Evolutionary conservation across 805 yeast species (phyloP), one percentile per base, ranked within the genome.

Genomic region (Candida pseudofarinosa): DNA sequence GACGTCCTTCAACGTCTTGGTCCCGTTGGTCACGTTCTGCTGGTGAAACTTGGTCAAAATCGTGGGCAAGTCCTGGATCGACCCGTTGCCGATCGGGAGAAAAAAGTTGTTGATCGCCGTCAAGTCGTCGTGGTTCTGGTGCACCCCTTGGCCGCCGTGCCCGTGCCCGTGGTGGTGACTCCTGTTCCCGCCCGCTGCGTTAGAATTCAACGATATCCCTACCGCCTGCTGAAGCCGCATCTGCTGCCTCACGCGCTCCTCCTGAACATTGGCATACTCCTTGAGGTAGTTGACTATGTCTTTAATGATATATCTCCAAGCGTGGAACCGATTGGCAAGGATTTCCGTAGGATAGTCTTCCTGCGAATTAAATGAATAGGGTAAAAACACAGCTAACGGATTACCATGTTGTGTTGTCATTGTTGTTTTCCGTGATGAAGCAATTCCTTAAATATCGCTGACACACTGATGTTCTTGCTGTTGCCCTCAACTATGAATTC

Each of bases 171-270:
- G 44, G 36, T 47, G 40, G 13, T 23, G 26, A 42, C 39, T n/a
- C 37, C 43, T 12, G 5, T 4, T 26, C 38, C 37, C 47, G 23
- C 19, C 31, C 5, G 17, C 34, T 17, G 43, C 19, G 18, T 39
- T 35, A 14, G 42, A 18, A 15, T 40, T 17, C 4, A 51, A n/a
- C 5, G 43, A 42, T 20, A 52, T 57, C 1, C 63, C 63, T 3
- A 86, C 83, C 7, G 95, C 88, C 59, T 88, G 90, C 46, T 88
- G 86, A 36, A 89, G 73, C 39, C 96, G 70, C 39, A 83, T 53
- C 50, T 88, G 93, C 55, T 88, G 95, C 45, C 96, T 79, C 30
- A 86, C 81, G 14, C 88, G 77, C 58, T 90, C 96, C 61, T 90
- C 97, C 59, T 89, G 93, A 43, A 87, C 90, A 12, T 85, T 76